Evolutionary conservation across 371 early-diverging fungal genomes (phyloP), one percentile per base, ranked within the genome.

Genomic region (Chytridiales sp.): DNA sequence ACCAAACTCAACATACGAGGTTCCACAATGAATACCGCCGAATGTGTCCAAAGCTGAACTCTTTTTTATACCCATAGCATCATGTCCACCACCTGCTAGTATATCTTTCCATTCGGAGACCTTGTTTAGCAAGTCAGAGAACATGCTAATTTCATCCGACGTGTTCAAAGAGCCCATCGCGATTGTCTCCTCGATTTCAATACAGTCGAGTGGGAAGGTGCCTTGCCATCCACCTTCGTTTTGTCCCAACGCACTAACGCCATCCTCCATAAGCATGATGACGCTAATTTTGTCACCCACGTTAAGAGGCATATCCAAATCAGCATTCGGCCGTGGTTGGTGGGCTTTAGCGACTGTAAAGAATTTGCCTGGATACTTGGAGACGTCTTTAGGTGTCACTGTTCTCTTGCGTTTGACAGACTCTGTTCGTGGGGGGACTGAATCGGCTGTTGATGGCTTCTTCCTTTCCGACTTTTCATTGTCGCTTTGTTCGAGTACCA

Each of bases 1-100:
- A 11, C 52, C 52, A 17, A 51, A 36, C 38, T 51, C 36, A 8
- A 51, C 38, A 38, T 51, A 51, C 9, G 52, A 38, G 17, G 32
- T 29, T 13, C 52, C 52, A 26, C 52, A 51, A 24, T 51, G 52
- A 13, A 48, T 8, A 13, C 52, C 52, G n/a, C n/a, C n/a, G n/a
- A n/a, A n/a, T n/a, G n/a, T n/a, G n/a, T n/a, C n/a, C n/a, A n/a
- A n/a, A n/a, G n/a, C n/a, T n/a, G n/a, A n/a, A n/a, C n/a, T 13
- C 8, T 9, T 44, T 6, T 24, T 11, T n/a, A 44, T 8, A 8
- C 8, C 8, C 9, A 44, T 44, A 24, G 22, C n/a, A n/a, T n/a
- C n/a, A n/a, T n/a, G n/a, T n/a, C n/a, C n/a, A n/a, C n/a, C n/a
- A n/a, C n/a, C n/a, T n/a, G n/a, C n/a, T n/a, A n/a, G n/a, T n/a